Base-by-base conservation (phyloP, 2,329 filamentous ascomycete genomes). In the Penicillium sp. region DNA sequence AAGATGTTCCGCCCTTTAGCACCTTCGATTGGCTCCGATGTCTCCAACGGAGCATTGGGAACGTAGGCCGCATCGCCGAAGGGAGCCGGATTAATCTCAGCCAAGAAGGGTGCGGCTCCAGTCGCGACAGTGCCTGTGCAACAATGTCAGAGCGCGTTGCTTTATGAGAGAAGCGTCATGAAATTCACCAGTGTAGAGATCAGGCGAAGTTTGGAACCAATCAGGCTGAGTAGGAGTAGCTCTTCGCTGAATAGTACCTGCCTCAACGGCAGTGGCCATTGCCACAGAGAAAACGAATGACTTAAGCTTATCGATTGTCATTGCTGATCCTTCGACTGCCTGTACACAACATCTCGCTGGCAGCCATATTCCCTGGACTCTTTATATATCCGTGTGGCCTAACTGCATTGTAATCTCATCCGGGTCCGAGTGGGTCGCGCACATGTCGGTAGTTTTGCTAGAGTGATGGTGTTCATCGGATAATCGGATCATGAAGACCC, bases 31-130 rank as follows among this genome's bases (percentile, higher is more conserved):
- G 89, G 88, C 19, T 89, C 79, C 37, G 85, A 84, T 1, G 89
- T 92, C 77, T 91, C 88, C 57, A 92, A 78, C 50, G 89, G 89
- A 50, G 82, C 78, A 67, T 90, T 90, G 14, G 89, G 87, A 35
- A 88, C 85, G 69, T 86, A 91, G 5, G 86, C 82, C 2, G 77
- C 83, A 9, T 85, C 81, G 18, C 77, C 72, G 62, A 89, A 89
- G 19, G 87, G 82, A 40, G 89, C 86, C 1, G 84, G 83, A 63
- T 89, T 87, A 6, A 86, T 90, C 75, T 91, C 85, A 1, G 89
- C 89, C 58, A 92, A 77, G 71, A 91, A 91, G 1, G 89, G 85
- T 27, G 88, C 80, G 56, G 76, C 78, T 14, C 89, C 90, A 1
- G 89, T 92, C n/a, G 86, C 55, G 13, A 54, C 58, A 2, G 55